phyloP scores from a whole-genome alignment of 768 basidiomycete species.

The Leccinum aurantiacum region DNA sequence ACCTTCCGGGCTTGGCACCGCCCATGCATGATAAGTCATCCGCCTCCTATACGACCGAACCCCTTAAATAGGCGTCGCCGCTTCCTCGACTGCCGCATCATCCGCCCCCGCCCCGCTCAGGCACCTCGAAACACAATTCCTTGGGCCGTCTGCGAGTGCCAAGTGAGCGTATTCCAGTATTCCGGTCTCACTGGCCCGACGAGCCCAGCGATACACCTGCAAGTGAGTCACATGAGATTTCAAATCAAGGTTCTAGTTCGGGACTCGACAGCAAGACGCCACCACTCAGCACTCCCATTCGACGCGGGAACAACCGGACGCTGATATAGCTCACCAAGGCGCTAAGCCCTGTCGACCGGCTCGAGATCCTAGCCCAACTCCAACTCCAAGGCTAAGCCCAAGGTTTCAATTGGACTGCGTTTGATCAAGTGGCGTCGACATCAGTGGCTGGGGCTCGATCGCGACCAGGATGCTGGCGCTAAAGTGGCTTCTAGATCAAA shows the following conservation, averaged over 20 bases:
- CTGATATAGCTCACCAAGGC: not conserved
- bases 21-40: not conserved
- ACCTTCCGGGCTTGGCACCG: not conserved
- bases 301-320: not conserved
- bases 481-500: not conserved
- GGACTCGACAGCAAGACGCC: not conserved
- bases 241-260: not conserved
- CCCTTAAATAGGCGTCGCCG: constrained; percentile 3
- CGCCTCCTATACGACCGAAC: constrained; percentile 8
- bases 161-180: constrained; percentile 12
- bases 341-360: not conserved
- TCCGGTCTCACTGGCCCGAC: not conserved
- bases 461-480: not conserved
- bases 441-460: not conserved
- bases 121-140: not conserved
- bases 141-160: constrained; percentile 5
- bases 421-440: not conserved
- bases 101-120: not conserved
- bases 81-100: not conserved
- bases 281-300: not conserved
- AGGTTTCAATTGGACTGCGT: not conserved
- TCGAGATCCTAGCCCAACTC: not conserved
- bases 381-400: not conserved
- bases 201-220: not conserved
- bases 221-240: not conserved